Percentiles rank a stretch among this genome's conserved stretches.
Conservation (phyloP, 2,329 filamentous ascomycete species). For the Aspergillus floridensis region DNA sequence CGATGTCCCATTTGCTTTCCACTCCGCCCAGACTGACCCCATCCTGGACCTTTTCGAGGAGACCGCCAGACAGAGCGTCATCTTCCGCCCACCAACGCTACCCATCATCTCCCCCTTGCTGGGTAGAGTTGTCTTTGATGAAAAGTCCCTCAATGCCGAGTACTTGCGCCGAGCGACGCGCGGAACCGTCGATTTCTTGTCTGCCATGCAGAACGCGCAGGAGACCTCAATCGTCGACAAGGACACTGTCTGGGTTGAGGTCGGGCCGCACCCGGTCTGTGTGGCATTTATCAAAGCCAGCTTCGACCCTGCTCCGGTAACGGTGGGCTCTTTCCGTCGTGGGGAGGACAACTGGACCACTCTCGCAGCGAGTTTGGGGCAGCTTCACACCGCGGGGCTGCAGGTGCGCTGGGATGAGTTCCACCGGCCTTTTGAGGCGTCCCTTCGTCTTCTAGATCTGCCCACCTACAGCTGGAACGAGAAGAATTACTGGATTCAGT, state of each 20-base stretch:
- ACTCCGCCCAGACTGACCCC: slow-evolving; percentile 21
- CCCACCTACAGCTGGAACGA: slow-evolving; percentile 67
- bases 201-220: slow-evolving; percentile 59
- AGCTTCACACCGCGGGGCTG: slow-evolving; percentile 62
- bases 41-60: slow-evolving; percentile 17
- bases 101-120: slow-evolving; percentile 67
- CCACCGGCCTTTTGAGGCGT: slow-evolving; percentile 58
- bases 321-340: slow-evolving; percentile 59
- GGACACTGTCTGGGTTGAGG: slow-evolving; percentile 68
- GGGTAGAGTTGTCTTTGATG: slow-evolving; percentile 56
- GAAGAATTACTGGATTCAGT: slow-evolving; percentile 72
- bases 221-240: slow-evolving; percentile 53
- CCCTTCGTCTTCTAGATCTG: slow-evolving; percentile 59
- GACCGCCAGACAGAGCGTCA: background rate
- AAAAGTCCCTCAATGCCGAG: slow-evolving; percentile 55
- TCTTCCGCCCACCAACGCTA: slow-evolving; percentile 9
- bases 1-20: slow-evolving; percentile 62
- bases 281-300: slow-evolving; percentile 64
- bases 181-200: slow-evolving; percentile 67
- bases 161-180: slow-evolving; percentile 66
- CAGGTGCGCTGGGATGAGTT: slow-evolving; percentile 69
- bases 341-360: slow-evolving; percentile 65
- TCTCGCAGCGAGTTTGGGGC: slow-evolving; percentile 55
- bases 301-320: slow-evolving; percentile 36
- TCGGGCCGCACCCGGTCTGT: slow-evolving; percentile 70